Conservation (phyloP, 1,284 basidiomycete genomes). For the Ceratorhiza oryzae-sativae region DNA sequence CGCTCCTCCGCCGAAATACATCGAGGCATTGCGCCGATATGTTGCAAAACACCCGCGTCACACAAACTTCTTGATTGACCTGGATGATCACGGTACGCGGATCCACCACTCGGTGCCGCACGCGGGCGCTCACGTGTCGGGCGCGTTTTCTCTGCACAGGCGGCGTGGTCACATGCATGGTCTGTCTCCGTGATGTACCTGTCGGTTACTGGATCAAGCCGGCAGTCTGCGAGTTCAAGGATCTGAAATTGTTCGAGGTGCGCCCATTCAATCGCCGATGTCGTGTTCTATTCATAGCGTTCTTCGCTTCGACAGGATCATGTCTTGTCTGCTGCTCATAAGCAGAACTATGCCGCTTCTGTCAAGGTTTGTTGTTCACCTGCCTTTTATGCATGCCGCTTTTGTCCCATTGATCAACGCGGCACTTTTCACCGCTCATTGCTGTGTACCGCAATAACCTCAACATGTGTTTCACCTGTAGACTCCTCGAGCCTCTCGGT, state of each 20-base stretch:
- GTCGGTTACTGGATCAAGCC: constrained; percentile 18
- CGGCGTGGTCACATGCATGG: constrained; percentile 27
- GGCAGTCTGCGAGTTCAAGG: constrained; percentile 15
- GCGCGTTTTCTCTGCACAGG: background rate
- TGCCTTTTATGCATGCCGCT: background rate
- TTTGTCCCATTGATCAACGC: constrained; percentile 11
- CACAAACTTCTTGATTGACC: constrained; percentile 40
- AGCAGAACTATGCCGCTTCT: constrained; percentile 5
- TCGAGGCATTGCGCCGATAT: constrained; percentile 22
- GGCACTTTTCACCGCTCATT: constrained; percentile 27
- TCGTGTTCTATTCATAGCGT: background rate
- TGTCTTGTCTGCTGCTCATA: constrained; percentile 8
- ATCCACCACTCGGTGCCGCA: constrained; percentile 6
- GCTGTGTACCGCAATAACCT: constrained; percentile 7
- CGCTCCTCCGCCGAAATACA: constrained; percentile 31
- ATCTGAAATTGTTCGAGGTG: constrained; percentile 27
- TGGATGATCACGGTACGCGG: constrained; percentile 22
- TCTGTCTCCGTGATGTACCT: constrained; percentile 5
- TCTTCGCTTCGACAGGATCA: background rate
- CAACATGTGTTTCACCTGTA: constrained; percentile 9
- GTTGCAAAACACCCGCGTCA: constrained; percentile 30
- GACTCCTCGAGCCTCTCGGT: background rate
- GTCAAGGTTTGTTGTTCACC: constrained; percentile 20
- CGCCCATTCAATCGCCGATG: background rate
- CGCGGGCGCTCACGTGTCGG: background rate